Evolutionary conservation across 148 eudicot species (phyloP).

Genomic region (Rhododendron ovatum): DNA sequence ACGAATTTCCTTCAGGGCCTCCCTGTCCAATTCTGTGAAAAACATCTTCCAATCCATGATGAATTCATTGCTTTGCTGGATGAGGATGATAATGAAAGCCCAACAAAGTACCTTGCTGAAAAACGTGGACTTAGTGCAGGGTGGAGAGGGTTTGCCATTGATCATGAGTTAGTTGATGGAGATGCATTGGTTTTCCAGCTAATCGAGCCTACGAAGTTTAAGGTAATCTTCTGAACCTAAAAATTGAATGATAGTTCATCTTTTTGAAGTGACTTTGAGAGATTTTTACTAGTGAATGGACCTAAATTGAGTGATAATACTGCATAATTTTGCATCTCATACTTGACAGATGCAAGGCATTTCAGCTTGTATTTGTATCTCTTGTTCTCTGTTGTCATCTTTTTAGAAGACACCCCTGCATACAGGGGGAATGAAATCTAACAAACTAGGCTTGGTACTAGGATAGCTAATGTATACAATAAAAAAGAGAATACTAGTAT

Average conservation of each 20-base stretch:
- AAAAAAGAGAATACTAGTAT: too few species aligned
- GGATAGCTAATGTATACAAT: too few species aligned
- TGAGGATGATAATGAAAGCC: slow-evolving; percentile 42
- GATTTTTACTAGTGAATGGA: neutral
- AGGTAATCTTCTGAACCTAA: slow-evolving; percentile 34
- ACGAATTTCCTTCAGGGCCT: slow-evolving; percentile 42
- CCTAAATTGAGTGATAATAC: neutral
- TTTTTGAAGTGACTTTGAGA: neutral
- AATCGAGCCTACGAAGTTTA: slow-evolving; percentile 36
- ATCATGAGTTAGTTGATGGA: slow-evolving; percentile 66
- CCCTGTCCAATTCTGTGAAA: slow-evolving; percentile 51
- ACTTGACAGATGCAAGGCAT: neutral
- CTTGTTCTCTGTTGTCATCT: neutral
- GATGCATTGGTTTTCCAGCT: slow-evolving; percentile 71
- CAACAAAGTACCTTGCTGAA: slow-evolving; percentile 47
- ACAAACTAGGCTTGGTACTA: too few species aligned
- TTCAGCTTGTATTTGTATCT: neutral
- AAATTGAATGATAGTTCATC: neutral
- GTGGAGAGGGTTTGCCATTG: slow-evolving; percentile 81
- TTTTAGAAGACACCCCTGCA: neutral
- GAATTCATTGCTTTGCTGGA: slow-evolving; percentile 43
- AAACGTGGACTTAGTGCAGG: slow-evolving; percentile 78
- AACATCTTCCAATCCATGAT: slow-evolving; percentile 47
- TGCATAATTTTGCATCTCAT: neutral
- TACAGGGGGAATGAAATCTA: too few species aligned